phyloP scores from a whole-genome alignment of 73 alveolate species.

The Symbiodinium natans region DNA sequence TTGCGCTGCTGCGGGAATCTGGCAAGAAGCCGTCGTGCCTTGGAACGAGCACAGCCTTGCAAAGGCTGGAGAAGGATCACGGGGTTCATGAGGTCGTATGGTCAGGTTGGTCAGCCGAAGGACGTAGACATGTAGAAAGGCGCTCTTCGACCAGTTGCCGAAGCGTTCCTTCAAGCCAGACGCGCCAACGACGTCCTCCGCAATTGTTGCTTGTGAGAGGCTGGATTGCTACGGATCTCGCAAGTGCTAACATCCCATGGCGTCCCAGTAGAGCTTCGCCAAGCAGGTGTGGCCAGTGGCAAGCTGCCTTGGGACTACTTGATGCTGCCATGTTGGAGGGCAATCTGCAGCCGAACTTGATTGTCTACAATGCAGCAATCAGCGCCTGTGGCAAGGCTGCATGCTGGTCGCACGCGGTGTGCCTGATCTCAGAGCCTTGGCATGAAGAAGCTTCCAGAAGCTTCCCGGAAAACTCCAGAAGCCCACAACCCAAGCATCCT shows the following conservation, averaged over 20 bases:
- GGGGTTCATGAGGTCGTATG: too few species aligned
- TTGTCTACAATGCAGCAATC: background rate
- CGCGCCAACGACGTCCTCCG: background rate
- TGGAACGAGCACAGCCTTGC: background rate
- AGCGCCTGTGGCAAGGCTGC: background rate
- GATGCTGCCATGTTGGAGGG: background rate
- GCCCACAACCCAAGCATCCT: too few species aligned
- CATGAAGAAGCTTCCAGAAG: too few species aligned
- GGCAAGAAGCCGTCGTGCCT: background rate
- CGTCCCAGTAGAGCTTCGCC: too few species aligned
- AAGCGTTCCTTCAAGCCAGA: background rate
- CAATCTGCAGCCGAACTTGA: background rate
- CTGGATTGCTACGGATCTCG: background rate
- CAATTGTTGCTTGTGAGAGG: background rate
- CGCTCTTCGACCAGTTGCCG: background rate
- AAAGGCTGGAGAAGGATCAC: too few species aligned
- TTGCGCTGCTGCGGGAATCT: background rate
- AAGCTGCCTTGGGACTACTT: background rate
- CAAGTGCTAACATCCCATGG: too few species aligned
- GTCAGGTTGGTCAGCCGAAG: too few species aligned
- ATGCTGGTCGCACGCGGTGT: background rate
- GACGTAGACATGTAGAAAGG: background rate
- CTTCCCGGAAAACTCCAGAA: too few species aligned
- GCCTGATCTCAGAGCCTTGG: background rate
- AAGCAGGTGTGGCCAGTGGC: constrained; percentile 4